phyloP scores from a whole-genome alignment of 768 basidiomycete genomes.

The Lentinula detonsa region DNA sequence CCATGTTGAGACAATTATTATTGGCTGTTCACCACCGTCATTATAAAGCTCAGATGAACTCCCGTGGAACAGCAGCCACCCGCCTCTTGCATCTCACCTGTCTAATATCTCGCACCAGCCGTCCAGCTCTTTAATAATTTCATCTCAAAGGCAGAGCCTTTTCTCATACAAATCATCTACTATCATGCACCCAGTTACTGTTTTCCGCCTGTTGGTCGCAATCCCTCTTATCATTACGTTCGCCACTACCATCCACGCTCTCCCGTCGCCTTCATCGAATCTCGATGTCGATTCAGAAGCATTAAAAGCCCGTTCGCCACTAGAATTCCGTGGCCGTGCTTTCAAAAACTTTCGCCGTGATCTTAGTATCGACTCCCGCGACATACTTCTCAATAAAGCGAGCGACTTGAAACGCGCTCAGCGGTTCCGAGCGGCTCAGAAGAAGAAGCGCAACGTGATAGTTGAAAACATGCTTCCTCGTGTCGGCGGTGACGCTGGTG shows the following conservation, averaged over 20 bases:
- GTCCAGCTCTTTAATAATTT: no score
- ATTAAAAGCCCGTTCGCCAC: neutral
- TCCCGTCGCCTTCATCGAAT: neutral
- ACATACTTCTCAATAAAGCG: neutral
- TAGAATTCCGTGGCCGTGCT: neutral
- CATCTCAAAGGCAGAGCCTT: neutral
- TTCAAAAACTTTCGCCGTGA: neutral
- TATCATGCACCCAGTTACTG: neutral
- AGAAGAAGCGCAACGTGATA: neutral
- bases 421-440: neutral
- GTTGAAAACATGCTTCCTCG: no score
- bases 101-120: neutral
- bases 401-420: neutral
- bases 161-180: neutral
- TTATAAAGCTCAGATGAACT: no score
- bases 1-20: no score
- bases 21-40: no score
- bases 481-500: no score
- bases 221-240: neutral
- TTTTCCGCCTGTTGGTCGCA: neutral
- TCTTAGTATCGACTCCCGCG: neutral
- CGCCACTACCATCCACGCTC: neutral
- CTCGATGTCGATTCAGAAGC: neutral
- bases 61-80: no score
- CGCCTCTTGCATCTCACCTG: neutral